Base-by-base conservation (phyloP, 257 asterid genomes). In the Fraxinus americana region DNA sequence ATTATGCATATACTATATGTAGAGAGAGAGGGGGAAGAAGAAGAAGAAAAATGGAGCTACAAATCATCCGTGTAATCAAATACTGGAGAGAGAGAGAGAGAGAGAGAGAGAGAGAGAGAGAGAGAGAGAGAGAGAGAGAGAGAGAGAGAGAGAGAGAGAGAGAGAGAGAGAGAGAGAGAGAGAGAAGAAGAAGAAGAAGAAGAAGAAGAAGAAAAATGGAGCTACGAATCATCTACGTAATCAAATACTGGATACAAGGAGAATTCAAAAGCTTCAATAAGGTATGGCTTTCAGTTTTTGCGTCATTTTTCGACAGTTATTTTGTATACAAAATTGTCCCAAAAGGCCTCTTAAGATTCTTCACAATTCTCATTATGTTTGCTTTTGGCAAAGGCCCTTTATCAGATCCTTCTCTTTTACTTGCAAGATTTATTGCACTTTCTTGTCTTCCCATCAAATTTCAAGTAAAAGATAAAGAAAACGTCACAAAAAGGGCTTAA, bases 371-470 rank as follows among this genome's bases (percentile, higher is more conserved):
- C 77, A 73, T 87, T 80, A 13, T 83, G 77, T 65, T 87, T 50
- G 80, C 89, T 9, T 85, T 81, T 17, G 81, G 73, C 8, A 39
- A 38, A 2, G 89, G 91, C 63, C 89, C 91, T 13, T 52, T 87
- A 27, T 85, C 91, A 27, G 79, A 81, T 12, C 75, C 76, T 7
- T 77, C 74, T 2, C 41, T 81, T 16, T 75, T 85, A 9, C 75
- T 71, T 48, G 21, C 85, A 19, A 75, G 38, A 43, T 84, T 84
- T 35, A 41, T 63, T 16, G 79, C 76, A 52, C 59, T 84, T n/a
- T 83, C 87, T 10, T 84, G 83, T 39, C 79, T 84, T 73, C 87
- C 85, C 19, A 84, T 84, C 79, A 81, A 78, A 73, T 70, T 78
- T 59, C 74, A 7, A 57, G 67, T 65, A 17, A 50, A 45, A 34